Base-by-base conservation (phyloP, 2,329 filamentous ascomycete species). In the Colletotrichum sansevieriae region DNA sequence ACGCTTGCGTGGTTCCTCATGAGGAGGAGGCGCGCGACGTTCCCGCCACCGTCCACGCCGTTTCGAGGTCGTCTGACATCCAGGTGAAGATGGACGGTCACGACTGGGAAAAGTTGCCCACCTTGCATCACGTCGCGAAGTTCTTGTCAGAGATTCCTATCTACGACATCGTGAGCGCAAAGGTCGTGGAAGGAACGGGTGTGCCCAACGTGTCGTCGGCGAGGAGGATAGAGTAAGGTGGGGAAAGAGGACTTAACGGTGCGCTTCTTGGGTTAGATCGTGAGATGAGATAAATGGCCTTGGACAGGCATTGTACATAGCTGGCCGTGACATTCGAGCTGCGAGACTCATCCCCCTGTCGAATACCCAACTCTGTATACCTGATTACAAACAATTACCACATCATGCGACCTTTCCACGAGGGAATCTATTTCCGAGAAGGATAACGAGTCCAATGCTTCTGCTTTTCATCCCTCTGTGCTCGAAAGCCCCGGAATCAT, bases 91-190 rank as follows among this genome's bases (percentile, higher is more conserved):
- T 89, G 62, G 80, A 87, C 44, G 78, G 77, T 0, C 71, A 84
- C 15, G 83, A 87, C 72, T 87, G 83, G 87, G 78, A 87, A 54
- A 78, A 76, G 4, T 74, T 91, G 66, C 89, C 89, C 0, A 91
- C 88, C 2, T 76, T 91, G 60, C 87, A 91, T 73, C 86, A 90
- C 73, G 77, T 91, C 9, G 78, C 87, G 5, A 76, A 78, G 20
- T 78, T 82, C 13, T 75, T 90, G 64, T 82, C 82, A 1, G 85
- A 88, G 71, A 79, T 91, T 4, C 88, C 88, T 0, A 75, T 90
- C 2, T 89, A 86, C 72, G 83, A 84, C 64, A 75, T 90, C 44
- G 77, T 90, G 3, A 79, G 83, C 37, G 87, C 83, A 1, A 88
- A 86, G 76, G 78, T 90, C 2, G 84, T 87, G 0, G 83, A 87